phyloP scores from a whole-genome alignment of 768 basidiomycete species.

The Chalciporus piperatus region DNA sequence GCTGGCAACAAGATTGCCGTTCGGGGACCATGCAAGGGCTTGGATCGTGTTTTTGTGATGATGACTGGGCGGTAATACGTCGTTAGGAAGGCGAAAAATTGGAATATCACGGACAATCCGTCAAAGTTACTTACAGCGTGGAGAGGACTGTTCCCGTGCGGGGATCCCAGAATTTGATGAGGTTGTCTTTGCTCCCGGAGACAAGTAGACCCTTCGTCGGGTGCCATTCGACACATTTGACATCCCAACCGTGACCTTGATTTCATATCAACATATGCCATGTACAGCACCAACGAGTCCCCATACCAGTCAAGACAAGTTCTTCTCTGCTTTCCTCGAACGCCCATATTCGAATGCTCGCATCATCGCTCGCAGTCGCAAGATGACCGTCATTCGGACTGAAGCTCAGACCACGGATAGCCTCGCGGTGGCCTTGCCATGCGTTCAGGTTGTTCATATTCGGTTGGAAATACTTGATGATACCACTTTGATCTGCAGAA shows the following conservation, averaged over 20 bases:
- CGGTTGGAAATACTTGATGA: constrained; percentile 98
- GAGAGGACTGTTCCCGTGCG: constrained; percentile 87
- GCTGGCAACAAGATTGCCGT: constrained; percentile 91
- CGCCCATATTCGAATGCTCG: constrained; percentile 91
- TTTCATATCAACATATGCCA: constrained; percentile 11
- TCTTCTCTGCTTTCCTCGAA: constrained; percentile 92
- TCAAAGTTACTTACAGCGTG: constrained; percentile 62
- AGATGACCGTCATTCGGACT: constrained; percentile 90
- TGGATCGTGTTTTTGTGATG: constrained; percentile 98
- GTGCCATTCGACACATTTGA: constrained; percentile 98
- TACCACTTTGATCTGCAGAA: constrained; percentile 88
- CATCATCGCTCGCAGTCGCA: constrained; percentile 94
- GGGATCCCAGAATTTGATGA: constrained; percentile 99
- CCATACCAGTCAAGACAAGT: constrained; percentile 73
- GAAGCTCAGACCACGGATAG: constrained; percentile 88
- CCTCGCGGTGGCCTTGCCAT: constrained; percentile 92
- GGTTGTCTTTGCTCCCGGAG: constrained; percentile 95
- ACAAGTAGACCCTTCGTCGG: constrained; percentile 93
- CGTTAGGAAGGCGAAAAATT: too few relatives aligned
- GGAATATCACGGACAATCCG: too few relatives aligned
- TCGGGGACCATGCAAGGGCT: constrained; percentile 88
- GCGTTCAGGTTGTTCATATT: constrained; percentile 99
- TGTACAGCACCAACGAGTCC: neutral
- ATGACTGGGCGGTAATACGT: constrained; percentile 50
- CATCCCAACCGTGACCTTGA: constrained; percentile 97